Base-by-base conservation (phyloP, 345 rosid species). In the Angophora floribunda region DNA sequence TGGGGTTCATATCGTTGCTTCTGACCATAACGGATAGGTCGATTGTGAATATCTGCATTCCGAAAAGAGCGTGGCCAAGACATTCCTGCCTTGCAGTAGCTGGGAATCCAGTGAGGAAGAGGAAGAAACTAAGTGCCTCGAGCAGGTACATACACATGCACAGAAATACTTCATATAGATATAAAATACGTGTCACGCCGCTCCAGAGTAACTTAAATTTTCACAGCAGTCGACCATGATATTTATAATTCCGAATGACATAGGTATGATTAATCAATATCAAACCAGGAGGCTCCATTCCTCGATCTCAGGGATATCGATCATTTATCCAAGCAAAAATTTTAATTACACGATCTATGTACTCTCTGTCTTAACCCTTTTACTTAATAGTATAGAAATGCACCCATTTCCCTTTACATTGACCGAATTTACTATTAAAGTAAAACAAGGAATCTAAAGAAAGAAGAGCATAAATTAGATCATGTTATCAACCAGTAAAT, bases 1-100 rank as follows among this genome's bases (percentile, higher is more conserved):
- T 96, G 93, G 99, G 99, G 70, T 97, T 97, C 93, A 92, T 95
- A 86, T 96, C 99, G 16, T 87, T 97, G 93, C 89, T 96, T 79
- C 91, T 97, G 44, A 94, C 96, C 8, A 89, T 90, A 24, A 63
- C 92, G 44, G 96, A 96, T 91, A 94, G 91, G 89, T 61, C 50
- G 44, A 95, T 97, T 65, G 93, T 97, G 24, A 94, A 85, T 4
- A 95, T 96, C 12, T 97, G 99, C 86, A 92, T 97, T 78, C 90
- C 97, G 49, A 52, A 44, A 52, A 87, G 67, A 91, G 90, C 45
- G 87, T 22, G 9, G 93, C 93, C 1, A 75, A 91, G 86, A 93
- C 89, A 8, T 94, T 94, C 87, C 94, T 93, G 26, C 97, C 96
- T 26, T 95, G 97, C 85, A 87, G 90, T 52, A 51, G 75, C n/a